Base-by-base conservation (phyloP, 2,329 filamentous ascomycete genomes). In the Fusarium dimerum region DNA sequence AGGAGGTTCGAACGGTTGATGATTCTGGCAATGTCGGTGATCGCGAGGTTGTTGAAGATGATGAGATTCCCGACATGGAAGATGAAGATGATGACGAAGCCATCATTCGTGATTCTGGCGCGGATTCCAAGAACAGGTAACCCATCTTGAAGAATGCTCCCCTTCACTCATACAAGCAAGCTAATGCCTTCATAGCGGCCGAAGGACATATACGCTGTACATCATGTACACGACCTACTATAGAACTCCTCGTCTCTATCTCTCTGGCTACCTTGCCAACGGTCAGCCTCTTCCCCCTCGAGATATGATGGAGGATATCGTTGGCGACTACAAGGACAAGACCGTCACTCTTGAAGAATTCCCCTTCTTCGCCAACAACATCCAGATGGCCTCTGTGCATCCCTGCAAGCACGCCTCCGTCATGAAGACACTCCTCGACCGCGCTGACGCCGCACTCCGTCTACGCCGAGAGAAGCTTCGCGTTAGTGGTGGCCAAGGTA, bases 171-270 rank as follows among this genome's bases (percentile, higher is more conserved):
- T 18, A 45, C 12, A 18, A 45, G 53, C 15, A 53, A 40, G 5
- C 16, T 5, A 26, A 7, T 26, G 20, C 20, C 26, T 18, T 11
- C 4, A 29, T 60, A 96, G 90, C 51, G 87, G 89, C 48, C 83
- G 90, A 47, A 89, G 94, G 62, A 96, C 90, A n/a, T 99, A 99
- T 73, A 96, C 89, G 42, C 87, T 99, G 61, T 99, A 99, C 80
- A 97, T 99, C 68, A 94, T 92, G 75, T 99, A 99, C 77, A 90
- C 92, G 5, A 89, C 92, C 38, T 97, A 96, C 78, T 99, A 97
- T 76, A 89, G 91, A 63, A 97, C 94, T 5, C 94, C 94, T 0
- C 90, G 94, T 34, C 84, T 97, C 66, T 99, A 97, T 73, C 85
- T 99, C 44, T 95, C 92, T 0, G 94, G 94, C 65, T 97, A 97